Evolutionary conservation across 2,329 filamentous ascomycete species (phyloP).

Genomic region (Bertia moriformis): DNA sequence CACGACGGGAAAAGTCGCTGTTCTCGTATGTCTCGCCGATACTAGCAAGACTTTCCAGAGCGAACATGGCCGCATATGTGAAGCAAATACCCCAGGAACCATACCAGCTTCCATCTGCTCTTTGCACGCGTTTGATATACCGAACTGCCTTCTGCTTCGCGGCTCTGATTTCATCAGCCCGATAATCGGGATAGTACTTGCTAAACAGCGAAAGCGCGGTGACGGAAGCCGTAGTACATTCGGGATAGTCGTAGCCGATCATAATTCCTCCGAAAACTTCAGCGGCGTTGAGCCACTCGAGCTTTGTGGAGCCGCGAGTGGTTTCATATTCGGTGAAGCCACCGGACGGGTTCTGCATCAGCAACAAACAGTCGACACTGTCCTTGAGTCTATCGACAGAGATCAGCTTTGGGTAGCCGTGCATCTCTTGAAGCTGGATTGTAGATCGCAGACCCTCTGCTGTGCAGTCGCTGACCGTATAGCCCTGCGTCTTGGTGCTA

Average conservation of each 20-base stretch:
- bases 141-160: constrained; percentile 40
- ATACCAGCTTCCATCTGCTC: constrained; percentile 54
- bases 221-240: constrained; percentile 57
- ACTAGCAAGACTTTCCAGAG: constrained; percentile 33
- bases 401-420: constrained; percentile 37
- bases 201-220: constrained; percentile 48
- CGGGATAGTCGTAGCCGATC: constrained; percentile 59
- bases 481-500: constrained; percentile 50
- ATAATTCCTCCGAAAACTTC: constrained; percentile 62
- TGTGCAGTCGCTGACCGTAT: constrained; percentile 57
- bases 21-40: constrained; percentile 41
- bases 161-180: constrained; percentile 37
- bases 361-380: constrained; percentile 49
- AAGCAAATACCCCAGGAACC: constrained; percentile 60
- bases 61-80: constrained; percentile 58
- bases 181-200: constrained; percentile 40
- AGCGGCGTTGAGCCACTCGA: constrained; percentile 53
- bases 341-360: constrained; percentile 49
- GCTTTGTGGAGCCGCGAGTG: constrained; percentile 37
- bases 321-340: constrained; percentile 54
- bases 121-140: constrained; percentile 46
- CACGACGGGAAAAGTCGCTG: constrained; percentile 25
- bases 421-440: constrained; percentile 42
- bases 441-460: constrained; percentile 48
- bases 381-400: constrained; percentile 39